Evolutionary conservation across 2,329 filamentous ascomycete species (phyloP), one percentile per base, ranked within the genome.

Genomic region (Immersiporthe knoxdaviesiana): DNA sequence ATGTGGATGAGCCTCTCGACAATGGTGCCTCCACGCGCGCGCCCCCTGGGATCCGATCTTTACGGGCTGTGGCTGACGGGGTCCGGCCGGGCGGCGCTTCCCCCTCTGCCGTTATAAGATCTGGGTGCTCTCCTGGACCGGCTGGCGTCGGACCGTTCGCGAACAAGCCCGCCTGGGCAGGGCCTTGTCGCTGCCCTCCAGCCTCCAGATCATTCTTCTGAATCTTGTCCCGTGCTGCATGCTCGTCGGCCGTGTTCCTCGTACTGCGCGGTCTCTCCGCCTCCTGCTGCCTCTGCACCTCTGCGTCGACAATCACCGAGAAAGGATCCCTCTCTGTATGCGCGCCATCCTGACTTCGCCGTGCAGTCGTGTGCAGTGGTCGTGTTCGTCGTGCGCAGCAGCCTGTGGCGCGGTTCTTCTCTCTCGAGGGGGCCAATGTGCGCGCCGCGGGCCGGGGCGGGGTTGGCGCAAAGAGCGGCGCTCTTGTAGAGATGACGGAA

Each of bases 401-500:
- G 56, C 56, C 10, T 14, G 21, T 2, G 56, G 30, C 32, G 56
- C 32, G 32, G n/a, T 11, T 37, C 32, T n/a, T 54, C 11, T 12
- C 21, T 27, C 32, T 52, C n/a, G 18, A 35, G 27, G 37, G 65
- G 70, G 35, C 4, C 4, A 58, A 54, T 67, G 69, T 16, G 30
- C 63, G 62, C 52, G 68, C 71, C 50, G 68, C 71, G 35, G 61
- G 68, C 68, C 68, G 72, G 18, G 75, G 70, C 18, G 58, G 66
- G 67, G 68, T 72, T 24, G 30, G 37, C 18, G 47, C 21, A 21
- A 32, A 65, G 68, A 79, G 69, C 21, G 79, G 69, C 21, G 79
- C 75, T 65, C 74, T 79, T 4, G 77, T 77, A 16, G 84, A 74
- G 2, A 78, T 74, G 5, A 74, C 68, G 8, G 78, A 72, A 73